phyloP scores from a whole-genome alignment of 2,329 filamentous ascomycete genomes.

The Gremmenia infestans region DNA sequence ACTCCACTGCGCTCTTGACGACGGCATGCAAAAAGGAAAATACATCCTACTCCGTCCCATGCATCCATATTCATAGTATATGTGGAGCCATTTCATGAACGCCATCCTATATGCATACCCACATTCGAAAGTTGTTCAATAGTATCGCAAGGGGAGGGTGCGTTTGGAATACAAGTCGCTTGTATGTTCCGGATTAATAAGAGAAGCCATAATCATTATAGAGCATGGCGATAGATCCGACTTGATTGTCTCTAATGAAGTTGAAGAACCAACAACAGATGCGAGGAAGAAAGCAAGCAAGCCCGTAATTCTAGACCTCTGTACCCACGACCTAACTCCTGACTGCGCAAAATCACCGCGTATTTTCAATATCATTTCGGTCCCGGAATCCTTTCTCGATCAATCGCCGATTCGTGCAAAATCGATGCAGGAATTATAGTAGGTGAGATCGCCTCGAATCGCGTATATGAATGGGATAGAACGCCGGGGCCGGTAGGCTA shows the following conservation, averaged over 20 bases:
- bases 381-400: slow-evolving; percentile 26
- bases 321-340: slow-evolving; percentile 12
- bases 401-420: slow-evolving; percentile 10
- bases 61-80: not conserved
- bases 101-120: slow-evolving; percentile 2
- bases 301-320: slow-evolving; percentile 19
- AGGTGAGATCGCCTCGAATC: slow-evolving; percentile 1
- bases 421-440: slow-evolving; percentile 2
- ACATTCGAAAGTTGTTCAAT: not conserved
- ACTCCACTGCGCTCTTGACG: not conserved
- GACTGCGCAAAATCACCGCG: slow-evolving; percentile 21
- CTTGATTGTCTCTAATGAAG: slow-evolving; percentile 32
- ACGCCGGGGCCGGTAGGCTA: slow-evolving; percentile 36
- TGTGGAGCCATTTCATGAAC: not conserved
- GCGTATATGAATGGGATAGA: slow-evolving; percentile 17
- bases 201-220: slow-evolving; percentile 21
- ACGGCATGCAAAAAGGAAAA: not conserved
- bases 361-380: slow-evolving; percentile 17
- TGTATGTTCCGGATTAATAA: slow-evolving; percentile 17
- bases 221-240: slow-evolving; percentile 28
- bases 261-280: slow-evolving; percentile 22
- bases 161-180: not conserved
- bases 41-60: not conserved
- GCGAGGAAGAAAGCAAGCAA: slow-evolving; percentile 24
- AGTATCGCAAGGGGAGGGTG: not conserved